phyloP scores from a whole-genome alignment of 345 rosid species.

The Ailanthus altissimus region DNA sequence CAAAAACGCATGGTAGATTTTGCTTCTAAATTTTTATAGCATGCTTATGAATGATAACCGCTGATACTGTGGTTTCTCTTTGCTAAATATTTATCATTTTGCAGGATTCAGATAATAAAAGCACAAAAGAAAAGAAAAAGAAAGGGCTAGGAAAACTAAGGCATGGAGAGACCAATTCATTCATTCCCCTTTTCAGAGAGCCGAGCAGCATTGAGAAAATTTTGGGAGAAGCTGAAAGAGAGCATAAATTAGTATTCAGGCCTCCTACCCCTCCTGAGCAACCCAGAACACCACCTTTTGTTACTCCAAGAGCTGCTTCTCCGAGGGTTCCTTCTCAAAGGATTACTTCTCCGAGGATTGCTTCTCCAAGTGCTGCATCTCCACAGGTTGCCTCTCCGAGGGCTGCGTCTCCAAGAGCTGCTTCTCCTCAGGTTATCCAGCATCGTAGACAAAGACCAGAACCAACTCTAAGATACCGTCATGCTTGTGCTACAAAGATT shows the following conservation, averaged over 20 bases:
- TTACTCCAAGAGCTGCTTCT: constrained; percentile 54
- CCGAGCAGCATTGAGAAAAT: constrained; percentile 96
- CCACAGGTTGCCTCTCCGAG: constrained; percentile 60
- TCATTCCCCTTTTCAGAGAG: constrained; percentile 75
- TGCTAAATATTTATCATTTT: constrained; percentile 14
- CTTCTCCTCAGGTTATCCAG: constrained; percentile 43
- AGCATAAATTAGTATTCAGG: constrained; percentile 63
- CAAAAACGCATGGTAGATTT: not conserved
- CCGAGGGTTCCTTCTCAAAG: constrained; percentile 53
- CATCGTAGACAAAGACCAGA: constrained; percentile 68
- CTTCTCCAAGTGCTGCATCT: constrained; percentile 45
- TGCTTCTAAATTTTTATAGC: not conserved
- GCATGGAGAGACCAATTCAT: constrained; percentile 73
- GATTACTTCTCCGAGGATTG: constrained; percentile 45
- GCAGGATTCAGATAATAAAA: constrained; percentile 62
- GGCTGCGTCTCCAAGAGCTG: constrained; percentile 43
- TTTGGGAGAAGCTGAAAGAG: constrained; percentile 90
- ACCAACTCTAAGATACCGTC: constrained; percentile 55
- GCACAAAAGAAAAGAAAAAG: constrained; percentile 67
- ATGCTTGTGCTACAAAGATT: constrained; percentile 76
- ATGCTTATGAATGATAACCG: not conserved
- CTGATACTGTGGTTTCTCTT: not conserved
- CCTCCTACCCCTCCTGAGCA: constrained; percentile 70
- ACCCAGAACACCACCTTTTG: constrained; percentile 48
- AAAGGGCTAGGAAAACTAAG: constrained; percentile 55